Percentiles rank a stretch among this genome's conserved stretches.
These are phyloP conservation scores for Salix udensis DNA, from an alignment of 345 rosid species.

Conservation along the genomic window DNA sequence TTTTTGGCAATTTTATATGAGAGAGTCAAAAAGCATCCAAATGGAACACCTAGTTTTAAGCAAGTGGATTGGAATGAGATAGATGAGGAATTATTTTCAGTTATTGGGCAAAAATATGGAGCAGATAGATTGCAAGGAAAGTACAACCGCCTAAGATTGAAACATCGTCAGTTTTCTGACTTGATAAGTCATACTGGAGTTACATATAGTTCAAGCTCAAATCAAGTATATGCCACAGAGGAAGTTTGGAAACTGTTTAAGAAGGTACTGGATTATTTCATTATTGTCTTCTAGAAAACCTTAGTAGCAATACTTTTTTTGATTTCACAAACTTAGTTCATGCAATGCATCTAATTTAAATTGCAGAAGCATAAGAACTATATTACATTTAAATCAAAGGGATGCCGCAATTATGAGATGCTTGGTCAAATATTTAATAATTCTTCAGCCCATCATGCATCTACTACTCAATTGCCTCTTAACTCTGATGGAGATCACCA, in stretches of 20 bases:
- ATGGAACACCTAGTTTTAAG: not conserved
- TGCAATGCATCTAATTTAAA: not conserved
- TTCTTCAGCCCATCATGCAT: not conserved
- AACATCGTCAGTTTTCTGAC: not conserved
- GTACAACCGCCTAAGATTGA: not conserved
- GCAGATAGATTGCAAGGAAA: not conserved
- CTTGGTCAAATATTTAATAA: not conserved
- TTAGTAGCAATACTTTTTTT: no score
- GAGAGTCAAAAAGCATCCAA: not conserved
- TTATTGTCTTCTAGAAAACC: no score
- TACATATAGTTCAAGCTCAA: not conserved
- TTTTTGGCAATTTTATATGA: conserved; percentile 1
- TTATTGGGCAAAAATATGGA: not conserved
- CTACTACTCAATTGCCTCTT: not conserved
- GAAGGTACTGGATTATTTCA: not conserved
- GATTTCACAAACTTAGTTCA: no score
- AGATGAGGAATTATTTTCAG: not conserved
- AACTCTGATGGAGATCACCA: not conserved
- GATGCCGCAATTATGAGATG: not conserved
- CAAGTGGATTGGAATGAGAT: not conserved
- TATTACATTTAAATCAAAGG: not conserved
- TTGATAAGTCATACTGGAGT: not conserved
- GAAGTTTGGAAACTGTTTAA: conserved; percentile 1
- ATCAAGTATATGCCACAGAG: not conserved
- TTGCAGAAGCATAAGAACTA: not conserved